Evolutionary conservation across 2,329 filamentous ascomycete species (phyloP).

Genomic region (Nigrospora sphaerica): DNA sequence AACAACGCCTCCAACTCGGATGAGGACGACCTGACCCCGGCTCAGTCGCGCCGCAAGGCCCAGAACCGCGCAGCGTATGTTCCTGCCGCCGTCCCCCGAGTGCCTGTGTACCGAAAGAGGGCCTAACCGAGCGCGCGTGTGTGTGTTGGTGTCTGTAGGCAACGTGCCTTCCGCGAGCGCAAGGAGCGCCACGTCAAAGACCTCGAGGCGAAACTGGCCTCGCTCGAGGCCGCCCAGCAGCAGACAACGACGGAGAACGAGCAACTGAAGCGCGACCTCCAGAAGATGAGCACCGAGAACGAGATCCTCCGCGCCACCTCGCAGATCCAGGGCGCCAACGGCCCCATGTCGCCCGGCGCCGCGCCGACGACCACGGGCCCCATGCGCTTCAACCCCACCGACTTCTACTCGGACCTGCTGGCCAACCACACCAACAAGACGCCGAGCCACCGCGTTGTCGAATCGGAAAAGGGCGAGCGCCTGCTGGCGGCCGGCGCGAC

Average conservation of each 20-base stretch:
- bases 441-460: slow-evolving; percentile 62
- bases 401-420: slow-evolving; percentile 61
- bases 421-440: slow-evolving; percentile 55
- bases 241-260: slow-evolving; percentile 77
- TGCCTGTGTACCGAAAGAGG: neutral
- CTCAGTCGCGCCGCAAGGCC: slow-evolving; percentile 51
- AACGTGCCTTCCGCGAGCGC: slow-evolving; percentile 91
- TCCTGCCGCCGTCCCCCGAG: neutral
- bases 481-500: slow-evolving; percentile 70
- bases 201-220: slow-evolving; percentile 76
- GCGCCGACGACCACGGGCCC: slow-evolving; percentile 54
- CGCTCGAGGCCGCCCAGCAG: slow-evolving; percentile 67
- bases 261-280: slow-evolving; percentile 73
- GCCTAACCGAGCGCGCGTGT: slow-evolving; percentile 1
- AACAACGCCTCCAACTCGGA: slow-evolving; percentile 44
- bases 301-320: slow-evolving; percentile 83
- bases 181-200: slow-evolving; percentile 94
- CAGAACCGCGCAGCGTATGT: slow-evolving; percentile 57
- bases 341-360: slow-evolving; percentile 34
- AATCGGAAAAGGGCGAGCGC: slow-evolving; percentile 58
- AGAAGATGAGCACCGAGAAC: slow-evolving; percentile 82
- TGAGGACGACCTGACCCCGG: slow-evolving; percentile 47
- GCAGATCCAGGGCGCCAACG: slow-evolving; percentile 24
- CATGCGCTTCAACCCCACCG: slow-evolving; percentile 63
- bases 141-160: slow-evolving; percentile 47